These are phyloP conservation scores for Kokia cookei DNA, from an alignment of 441 rosid genomes.

Conservation along the genomic window DNA sequence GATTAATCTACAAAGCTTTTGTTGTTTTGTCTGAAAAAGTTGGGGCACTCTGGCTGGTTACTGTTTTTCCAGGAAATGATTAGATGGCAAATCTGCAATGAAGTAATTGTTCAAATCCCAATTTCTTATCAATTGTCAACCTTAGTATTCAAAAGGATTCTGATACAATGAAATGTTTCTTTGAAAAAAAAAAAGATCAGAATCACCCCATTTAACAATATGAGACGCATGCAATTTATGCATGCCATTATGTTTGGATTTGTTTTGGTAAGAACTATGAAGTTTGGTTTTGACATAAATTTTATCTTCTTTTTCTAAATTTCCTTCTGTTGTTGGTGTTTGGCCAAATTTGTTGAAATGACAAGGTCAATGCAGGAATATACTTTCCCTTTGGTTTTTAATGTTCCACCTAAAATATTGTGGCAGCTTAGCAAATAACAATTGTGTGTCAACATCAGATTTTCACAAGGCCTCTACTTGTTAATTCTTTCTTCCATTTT, in stretches of 20 bases:
- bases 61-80: not conserved
- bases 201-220: not conserved
- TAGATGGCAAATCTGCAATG: not conserved
- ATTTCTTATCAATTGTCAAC: not conserved
- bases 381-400: not conserved
- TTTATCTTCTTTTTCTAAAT: not conserved
- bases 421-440: not conserved
- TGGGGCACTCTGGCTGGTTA: not conserved
- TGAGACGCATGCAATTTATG: not conserved
- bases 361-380: not conserved
- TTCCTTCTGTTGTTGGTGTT: not conserved
- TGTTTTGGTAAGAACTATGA: not conserved
- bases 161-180: not conserved
- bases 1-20: not conserved
- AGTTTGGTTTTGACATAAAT: not conserved
- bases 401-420: not conserved
- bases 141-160: not conserved
- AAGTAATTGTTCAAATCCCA: not conserved
- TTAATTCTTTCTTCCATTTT: not conserved
- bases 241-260: not conserved
- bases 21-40: not conserved
- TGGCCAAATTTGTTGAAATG: constrained; percentile 2
- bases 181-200: not conserved
- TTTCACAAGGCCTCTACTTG: not conserved
- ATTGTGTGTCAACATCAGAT: not conserved